phyloP scores from a whole-genome alignment of 2,329 filamentous ascomycete species.

The Phialocephala sp. region DNA sequence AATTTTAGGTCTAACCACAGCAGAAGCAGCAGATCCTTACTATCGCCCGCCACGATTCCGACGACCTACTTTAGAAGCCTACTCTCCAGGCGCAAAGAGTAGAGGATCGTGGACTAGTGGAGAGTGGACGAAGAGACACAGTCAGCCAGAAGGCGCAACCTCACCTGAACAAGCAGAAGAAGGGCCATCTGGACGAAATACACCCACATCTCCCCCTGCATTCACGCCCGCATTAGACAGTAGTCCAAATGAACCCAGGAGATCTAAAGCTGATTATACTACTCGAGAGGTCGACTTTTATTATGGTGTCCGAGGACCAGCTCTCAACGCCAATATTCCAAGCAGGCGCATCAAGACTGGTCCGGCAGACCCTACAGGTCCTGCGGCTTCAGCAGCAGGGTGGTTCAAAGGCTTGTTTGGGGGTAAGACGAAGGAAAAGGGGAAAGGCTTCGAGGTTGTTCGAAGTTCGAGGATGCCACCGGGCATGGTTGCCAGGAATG shows the following conservation, averaged over 20 bases:
- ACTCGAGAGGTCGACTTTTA: slow-evolving; percentile 97
- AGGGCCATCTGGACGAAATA: slow-evolving; percentile 50
- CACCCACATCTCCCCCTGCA: slow-evolving; percentile 52
- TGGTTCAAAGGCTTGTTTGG: slow-evolving; percentile 85
- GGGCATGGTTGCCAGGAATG: slow-evolving; percentile 62
- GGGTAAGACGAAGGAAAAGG: slow-evolving; percentile 90
- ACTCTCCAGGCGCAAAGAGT: slow-evolving; percentile 47
- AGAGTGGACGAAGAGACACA: slow-evolving; percentile 50
- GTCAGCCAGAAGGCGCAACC: slow-evolving; percentile 38
- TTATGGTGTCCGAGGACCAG: slow-evolving; percentile 88
- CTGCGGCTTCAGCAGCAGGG: slow-evolving; percentile 84
- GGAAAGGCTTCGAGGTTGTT: slow-evolving; percentile 96
- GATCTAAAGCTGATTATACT: slow-evolving; percentile 76
- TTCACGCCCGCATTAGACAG: slow-evolving; percentile 41
- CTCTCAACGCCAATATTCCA: slow-evolving; percentile 79
- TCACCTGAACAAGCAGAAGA: slow-evolving; percentile 49
- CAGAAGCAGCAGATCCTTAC: slow-evolving; percentile 74
- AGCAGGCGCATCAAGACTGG: slow-evolving; percentile 90
- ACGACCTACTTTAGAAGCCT: slow-evolving; percentile 64
- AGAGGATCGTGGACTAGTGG: slow-evolving; percentile 52
- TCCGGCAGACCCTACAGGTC: slow-evolving; percentile 91
- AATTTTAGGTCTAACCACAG: slow-evolving; percentile 52
- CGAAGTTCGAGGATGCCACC: slow-evolving; percentile 86
- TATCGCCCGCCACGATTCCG: slow-evolving; percentile 83
- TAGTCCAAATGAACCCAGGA: slow-evolving; percentile 33